phyloP scores from a whole-genome alignment of 2,329 filamentous ascomycete genomes.

The Grosmannia penicillata region DNA sequence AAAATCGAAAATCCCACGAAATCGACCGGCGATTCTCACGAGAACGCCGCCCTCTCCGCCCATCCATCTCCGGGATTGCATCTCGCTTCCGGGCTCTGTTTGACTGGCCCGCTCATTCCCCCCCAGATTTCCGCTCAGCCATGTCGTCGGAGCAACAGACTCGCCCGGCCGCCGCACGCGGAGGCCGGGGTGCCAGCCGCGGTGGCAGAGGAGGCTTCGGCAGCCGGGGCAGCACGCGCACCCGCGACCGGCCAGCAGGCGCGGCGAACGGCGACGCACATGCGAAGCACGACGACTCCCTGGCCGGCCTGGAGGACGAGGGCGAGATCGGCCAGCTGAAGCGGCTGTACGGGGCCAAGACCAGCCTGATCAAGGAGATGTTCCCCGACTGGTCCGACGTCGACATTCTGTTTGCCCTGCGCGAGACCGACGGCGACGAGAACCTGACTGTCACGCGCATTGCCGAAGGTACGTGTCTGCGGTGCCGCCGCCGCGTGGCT shows the following conservation, averaged over 20 bases:
- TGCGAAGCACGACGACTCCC: slow-evolving; percentile 45
- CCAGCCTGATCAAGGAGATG: slow-evolving; percentile 75
- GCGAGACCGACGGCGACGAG: slow-evolving; percentile 74
- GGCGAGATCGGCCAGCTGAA: slow-evolving; percentile 85
- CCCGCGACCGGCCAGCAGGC: slow-evolving; percentile 35
- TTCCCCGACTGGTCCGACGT: slow-evolving; percentile 93
- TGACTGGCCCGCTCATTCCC: neutral
- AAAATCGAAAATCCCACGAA: neutral
- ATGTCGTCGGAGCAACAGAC: slow-evolving; percentile 97
- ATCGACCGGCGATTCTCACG: neutral
- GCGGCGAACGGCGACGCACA: slow-evolving; percentile 54
- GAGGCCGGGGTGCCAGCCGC: slow-evolving; percentile 69
- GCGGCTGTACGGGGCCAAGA: slow-evolving; percentile 70
- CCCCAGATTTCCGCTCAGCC: slow-evolving; percentile 21
- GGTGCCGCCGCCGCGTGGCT: too few relatives aligned
- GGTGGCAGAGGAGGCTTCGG: slow-evolving; percentile 68
- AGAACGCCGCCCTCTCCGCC: too few relatives aligned
- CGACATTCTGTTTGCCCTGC: slow-evolving; percentile 81
- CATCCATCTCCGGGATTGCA: neutral
- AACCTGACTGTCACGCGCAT: slow-evolving; percentile 63
- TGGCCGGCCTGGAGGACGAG: slow-evolving; percentile 57
- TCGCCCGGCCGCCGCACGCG: slow-evolving; percentile 69
- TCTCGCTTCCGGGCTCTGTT: neutral
- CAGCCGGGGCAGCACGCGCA: slow-evolving; percentile 55
- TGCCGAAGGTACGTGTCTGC: slow-evolving; percentile 48